phyloP scores from a whole-genome alignment of 148 eudicot species.

The Silene latifolia region DNA sequence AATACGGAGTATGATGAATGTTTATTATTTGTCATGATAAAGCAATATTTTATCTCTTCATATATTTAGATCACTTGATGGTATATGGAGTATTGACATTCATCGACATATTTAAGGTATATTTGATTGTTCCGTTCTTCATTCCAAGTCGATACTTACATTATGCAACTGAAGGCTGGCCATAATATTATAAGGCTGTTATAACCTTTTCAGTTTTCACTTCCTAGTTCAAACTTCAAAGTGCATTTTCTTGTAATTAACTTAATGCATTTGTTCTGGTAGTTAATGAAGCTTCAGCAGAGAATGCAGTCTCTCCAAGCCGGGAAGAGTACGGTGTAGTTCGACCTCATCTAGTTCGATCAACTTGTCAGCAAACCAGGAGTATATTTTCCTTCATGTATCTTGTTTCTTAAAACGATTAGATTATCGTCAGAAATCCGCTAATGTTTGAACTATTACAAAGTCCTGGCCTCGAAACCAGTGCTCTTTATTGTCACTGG shows the following conservation, averaged over 20 bases:
- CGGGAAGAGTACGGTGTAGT: conserved; percentile 78
- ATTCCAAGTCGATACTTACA: too few relatives aligned
- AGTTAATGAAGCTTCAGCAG: conserved; percentile 78
- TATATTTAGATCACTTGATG: too few relatives aligned
- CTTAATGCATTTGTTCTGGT: conserved; percentile 11
- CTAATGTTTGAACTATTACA: too few relatives aligned
- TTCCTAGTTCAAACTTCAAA: too few relatives aligned
- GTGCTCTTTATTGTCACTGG: background rate
- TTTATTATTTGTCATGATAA: too few relatives aligned
- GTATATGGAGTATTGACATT: too few relatives aligned
- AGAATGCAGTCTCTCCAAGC: conserved; percentile 80
- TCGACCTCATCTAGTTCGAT: background rate
- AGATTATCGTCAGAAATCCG: background rate
- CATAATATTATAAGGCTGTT: background rate
- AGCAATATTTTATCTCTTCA: too few relatives aligned
- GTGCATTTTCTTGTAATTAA: too few relatives aligned
- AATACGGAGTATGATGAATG: too few relatives aligned
- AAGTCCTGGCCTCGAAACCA: background rate
- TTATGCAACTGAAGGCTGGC: too few relatives aligned
- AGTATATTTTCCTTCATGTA: background rate
- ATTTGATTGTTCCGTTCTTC: too few relatives aligned
- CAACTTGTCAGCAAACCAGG: background rate
- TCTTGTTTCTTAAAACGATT: background rate
- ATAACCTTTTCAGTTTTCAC: background rate
- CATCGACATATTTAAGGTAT: too few relatives aligned